A percentile compares a stretch with the other conserved stretches of the same genome.
These are phyloP conservation scores for Trichomonascaceae sp. DNA, from an alignment of 1,139 yeast species.

Conservation along the genomic window DNA sequence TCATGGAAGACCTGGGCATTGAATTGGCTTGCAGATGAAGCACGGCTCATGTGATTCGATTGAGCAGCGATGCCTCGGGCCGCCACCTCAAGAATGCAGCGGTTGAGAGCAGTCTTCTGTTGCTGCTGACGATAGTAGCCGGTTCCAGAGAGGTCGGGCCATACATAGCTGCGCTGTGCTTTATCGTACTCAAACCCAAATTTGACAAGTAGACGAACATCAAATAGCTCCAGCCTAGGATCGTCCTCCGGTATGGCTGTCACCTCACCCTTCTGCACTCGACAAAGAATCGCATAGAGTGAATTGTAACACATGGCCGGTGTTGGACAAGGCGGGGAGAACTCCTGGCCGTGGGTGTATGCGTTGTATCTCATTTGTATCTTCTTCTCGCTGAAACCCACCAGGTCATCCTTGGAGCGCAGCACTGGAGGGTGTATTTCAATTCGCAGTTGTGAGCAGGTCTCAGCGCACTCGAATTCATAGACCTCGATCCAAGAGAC, in stretches of 20 bases:
- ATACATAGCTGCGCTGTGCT: conserved; percentile 37
- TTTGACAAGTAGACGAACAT: conserved; percentile 23
- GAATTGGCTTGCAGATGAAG: too few species aligned
- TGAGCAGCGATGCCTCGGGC: background rate
- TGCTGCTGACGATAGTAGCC: background rate
- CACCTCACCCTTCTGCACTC: conserved; percentile 3
- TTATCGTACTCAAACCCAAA: conserved; percentile 31
- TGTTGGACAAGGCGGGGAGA: conserved; percentile 14
- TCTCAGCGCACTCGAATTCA: conserved; percentile 11
- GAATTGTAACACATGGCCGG: conserved; percentile 16
- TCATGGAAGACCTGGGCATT: too few species aligned
- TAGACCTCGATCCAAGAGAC: conserved; percentile 11
- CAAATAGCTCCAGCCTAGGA: background rate
- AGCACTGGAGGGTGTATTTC: conserved; percentile 18
- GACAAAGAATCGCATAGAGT: conserved; percentile 14
- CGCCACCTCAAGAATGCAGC: background rate
- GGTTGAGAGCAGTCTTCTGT: background rate
- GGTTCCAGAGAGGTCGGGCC: conserved; percentile 33
- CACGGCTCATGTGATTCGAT: background rate
- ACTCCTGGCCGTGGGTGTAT: conserved; percentile 8
- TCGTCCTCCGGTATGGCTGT: background rate
- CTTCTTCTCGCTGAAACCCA: conserved; percentile 11
- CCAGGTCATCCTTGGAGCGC: conserved; percentile 11
- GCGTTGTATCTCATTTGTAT: conserved; percentile 14
- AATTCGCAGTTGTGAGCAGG: conserved; percentile 11